Conservation (phyloP, 2,329 filamentous ascomycete genomes). For the Alternaria infectoria region DNA sequence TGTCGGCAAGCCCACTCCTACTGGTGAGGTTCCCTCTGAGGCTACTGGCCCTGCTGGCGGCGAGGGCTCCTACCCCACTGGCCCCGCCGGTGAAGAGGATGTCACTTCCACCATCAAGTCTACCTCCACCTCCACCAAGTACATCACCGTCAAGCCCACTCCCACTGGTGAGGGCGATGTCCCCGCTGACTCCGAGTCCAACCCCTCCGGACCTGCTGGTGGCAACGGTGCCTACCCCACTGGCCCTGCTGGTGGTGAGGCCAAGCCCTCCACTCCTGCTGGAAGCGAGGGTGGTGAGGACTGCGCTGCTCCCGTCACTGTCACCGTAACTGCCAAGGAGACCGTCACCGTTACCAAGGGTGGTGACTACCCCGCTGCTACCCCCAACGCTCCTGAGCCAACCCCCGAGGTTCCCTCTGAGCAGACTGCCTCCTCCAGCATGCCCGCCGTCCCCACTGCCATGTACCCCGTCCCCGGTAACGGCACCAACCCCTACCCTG, state of each 20-base stretch:
- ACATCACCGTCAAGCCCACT: constrained; percentile 34
- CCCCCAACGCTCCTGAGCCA: constrained; percentile 10
- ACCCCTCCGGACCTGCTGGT: constrained; percentile 2
- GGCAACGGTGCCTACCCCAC: not conserved
- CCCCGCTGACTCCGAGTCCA: not conserved
- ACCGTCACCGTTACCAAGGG: constrained; percentile 47
- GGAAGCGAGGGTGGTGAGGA: constrained; percentile 26
- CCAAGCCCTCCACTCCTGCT: constrained; percentile 8
- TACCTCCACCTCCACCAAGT: constrained; percentile 42
- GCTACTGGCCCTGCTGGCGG: constrained; percentile 16
- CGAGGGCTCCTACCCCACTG: constrained; percentile 1
- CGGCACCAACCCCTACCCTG: constrained; percentile 33
- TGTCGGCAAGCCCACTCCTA: constrained; percentile 7
- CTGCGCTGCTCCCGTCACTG: constrained; percentile 43
- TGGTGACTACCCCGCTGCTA: constrained; percentile 11
- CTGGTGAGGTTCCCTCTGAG: constrained; percentile 1
- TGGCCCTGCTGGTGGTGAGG: constrained; percentile 9
- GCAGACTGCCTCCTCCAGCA: constrained; percentile 12
- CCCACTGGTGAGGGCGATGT: constrained; percentile 4
- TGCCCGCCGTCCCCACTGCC: constrained; percentile 23
- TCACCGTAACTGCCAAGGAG: constrained; percentile 47
- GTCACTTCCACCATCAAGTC: constrained; percentile 47
- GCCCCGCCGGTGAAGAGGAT: constrained; percentile 5
- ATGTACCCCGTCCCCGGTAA: constrained; percentile 38
- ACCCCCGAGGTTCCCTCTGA: constrained; percentile 13